These are phyloP conservation scores for Calonectria hongkongensis DNA, from an alignment of 2,329 filamentous ascomycete genomes.

Conservation along the genomic window DNA sequence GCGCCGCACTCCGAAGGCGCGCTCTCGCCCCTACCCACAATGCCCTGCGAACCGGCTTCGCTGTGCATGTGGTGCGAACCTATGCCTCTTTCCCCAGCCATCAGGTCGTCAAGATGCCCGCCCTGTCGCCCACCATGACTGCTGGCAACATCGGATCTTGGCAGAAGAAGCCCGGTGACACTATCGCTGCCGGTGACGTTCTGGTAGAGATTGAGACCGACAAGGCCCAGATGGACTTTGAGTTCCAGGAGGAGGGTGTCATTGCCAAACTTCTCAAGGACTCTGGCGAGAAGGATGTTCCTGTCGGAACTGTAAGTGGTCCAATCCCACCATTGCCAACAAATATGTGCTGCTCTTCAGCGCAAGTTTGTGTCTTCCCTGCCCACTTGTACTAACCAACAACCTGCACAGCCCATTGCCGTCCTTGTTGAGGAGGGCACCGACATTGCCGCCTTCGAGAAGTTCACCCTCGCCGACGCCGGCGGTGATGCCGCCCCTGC, in stretches of 20 bases:
- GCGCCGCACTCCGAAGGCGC: slow-evolving; percentile 78
- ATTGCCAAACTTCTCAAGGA: slow-evolving; percentile 96
- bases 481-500: slow-evolving; percentile 82
- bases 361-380: slow-evolving; percentile 23
- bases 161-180: slow-evolving; percentile 97
- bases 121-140: slow-evolving; percentile 98
- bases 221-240: slow-evolving; percentile 99
- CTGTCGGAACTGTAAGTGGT: slow-evolving; percentile 91
- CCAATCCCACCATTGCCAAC: slow-evolving; percentile 38
- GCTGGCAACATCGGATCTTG: slow-evolving; percentile 96
- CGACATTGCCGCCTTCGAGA: slow-evolving; percentile 91
- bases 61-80: slow-evolving; percentile 76
- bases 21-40: slow-evolving; percentile 71
- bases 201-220: slow-evolving; percentile 99
- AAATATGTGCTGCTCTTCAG: slow-evolving; percentile 36
- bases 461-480: slow-evolving; percentile 91
- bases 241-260: slow-evolving; percentile 98
- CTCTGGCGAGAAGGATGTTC: slow-evolving; percentile 92
- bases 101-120: slow-evolving; percentile 97
- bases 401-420: slow-evolving; percentile 85
- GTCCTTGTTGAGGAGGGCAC: slow-evolving; percentile 93
- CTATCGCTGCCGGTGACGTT: slow-evolving; percentile 92
- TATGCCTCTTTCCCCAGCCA: slow-evolving; percentile 94
- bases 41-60: slow-evolving; percentile 70
- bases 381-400: slow-evolving; percentile 38